Percentiles rank a stretch among this genome's conserved stretches.
Evolutionary conservation across 176 grass and related monocot species (phyloP).

Genomic region (Zizania latifolia): DNA sequence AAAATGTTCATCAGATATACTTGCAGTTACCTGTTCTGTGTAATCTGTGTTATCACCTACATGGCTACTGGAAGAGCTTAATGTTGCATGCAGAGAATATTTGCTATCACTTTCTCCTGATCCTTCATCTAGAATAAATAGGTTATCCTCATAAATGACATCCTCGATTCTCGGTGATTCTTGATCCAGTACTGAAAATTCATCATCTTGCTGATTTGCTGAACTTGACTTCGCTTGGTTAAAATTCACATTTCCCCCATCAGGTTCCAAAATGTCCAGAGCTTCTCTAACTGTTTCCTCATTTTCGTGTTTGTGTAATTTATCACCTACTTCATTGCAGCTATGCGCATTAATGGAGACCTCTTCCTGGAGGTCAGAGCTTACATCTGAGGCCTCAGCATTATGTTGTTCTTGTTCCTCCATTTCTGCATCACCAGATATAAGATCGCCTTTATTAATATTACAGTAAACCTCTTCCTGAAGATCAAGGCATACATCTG

Average conservation of each 20-base stretch:
- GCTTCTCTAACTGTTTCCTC: conserved; percentile 20
- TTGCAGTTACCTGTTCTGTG: conserved; percentile 18
- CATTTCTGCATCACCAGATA: background rate
- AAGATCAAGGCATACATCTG: conserved; percentile 32
- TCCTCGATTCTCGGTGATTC: conserved; percentile 18
- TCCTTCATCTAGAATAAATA: conserved; percentile 30
- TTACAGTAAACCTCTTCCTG: background rate
- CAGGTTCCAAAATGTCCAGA: conserved; percentile 23
- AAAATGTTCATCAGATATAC: conserved; percentile 35
- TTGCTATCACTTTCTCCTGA: conserved; percentile 33
- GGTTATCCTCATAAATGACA: conserved; percentile 29
- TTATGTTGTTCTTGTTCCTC: conserved; percentile 17
- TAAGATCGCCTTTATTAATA: background rate
- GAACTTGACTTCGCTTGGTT: conserved; percentile 29
- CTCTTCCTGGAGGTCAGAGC: conserved; percentile 18
- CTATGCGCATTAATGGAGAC: conserved; percentile 21
- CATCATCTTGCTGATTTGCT: conserved; percentile 17
- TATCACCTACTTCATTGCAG: conserved; percentile 25
- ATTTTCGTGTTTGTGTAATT: conserved; percentile 14
- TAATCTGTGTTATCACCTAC: conserved; percentile 11
- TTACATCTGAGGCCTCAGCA: conserved; percentile 33
- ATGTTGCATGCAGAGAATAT: conserved; percentile 13
- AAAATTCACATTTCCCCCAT: conserved; percentile 10
- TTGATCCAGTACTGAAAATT: conserved; percentile 10
- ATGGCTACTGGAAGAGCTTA: conserved; percentile 26